Evolutionary conservation across 192 early-diverging fungal species (phyloP).

Genomic region (Umbelopsis isabellina): DNA sequence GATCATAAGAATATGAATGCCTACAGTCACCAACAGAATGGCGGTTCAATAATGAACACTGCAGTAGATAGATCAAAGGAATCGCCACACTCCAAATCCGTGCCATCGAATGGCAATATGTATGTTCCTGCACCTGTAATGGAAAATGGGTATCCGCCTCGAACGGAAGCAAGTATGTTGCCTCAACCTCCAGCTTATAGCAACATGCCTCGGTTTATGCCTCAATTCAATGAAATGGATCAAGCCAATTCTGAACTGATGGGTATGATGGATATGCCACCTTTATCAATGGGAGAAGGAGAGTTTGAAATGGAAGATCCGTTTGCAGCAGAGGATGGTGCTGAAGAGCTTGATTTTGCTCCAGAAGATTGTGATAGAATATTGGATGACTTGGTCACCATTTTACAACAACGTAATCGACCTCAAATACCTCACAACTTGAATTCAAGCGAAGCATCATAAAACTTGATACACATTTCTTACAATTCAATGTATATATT

Average conservation of each 20-base stretch:
- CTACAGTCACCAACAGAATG: not conserved
- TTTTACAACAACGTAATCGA: conserved; percentile 38
- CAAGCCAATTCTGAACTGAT: conserved; percentile 2
- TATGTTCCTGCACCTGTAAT: not conserved
- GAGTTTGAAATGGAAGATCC: conserved; percentile 37
- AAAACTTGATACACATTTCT: not conserved
- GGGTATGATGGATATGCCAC: conserved; percentile 30
- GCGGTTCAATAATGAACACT: not conserved
- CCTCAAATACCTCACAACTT: conserved; percentile 35
- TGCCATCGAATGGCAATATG: not conserved
- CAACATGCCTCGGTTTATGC: not conserved
- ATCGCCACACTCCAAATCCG: not conserved
- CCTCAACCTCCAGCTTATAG: not conserved
- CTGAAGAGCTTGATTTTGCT: conserved; percentile 28
- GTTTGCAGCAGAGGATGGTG: conserved; percentile 14
- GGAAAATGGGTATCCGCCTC: not conserved
- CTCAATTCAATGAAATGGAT: conserved; percentile 4
- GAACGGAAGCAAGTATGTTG: not conserved
- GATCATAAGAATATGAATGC: not conserved
- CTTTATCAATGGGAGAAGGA: conserved; percentile 24
- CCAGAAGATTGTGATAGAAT: conserved; percentile 31
- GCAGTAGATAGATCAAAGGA: not conserved
- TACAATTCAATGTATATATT: too few species aligned
- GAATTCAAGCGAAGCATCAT: not conserved
- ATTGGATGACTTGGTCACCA: conserved; percentile 39